Conservation (phyloP, 306 rosid genomes). For the Neltuma alba region DNA sequence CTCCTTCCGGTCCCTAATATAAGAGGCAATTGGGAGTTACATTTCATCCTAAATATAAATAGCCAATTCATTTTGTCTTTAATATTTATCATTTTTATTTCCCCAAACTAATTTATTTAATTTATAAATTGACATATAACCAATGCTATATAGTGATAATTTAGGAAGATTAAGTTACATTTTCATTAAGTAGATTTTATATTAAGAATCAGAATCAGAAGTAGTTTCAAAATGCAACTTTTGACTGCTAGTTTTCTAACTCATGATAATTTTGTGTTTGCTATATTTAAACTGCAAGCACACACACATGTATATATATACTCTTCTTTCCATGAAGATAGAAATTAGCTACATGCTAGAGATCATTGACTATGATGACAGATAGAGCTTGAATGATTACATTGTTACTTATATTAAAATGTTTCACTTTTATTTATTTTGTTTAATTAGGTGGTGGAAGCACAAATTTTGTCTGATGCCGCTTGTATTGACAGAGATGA, state of each 20-base stretch:
- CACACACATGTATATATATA: not conserved
- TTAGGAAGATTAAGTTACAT: no score
- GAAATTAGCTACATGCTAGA: not conserved
- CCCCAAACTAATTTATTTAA: no score
- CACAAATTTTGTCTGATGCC: constrained; percentile 10
- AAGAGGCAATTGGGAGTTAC: no score
- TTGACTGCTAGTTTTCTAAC: constrained; percentile 4
- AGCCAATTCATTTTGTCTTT: no score
- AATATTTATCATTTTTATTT: no score
- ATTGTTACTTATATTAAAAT: not conserved
- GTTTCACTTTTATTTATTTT: not conserved
- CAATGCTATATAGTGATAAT: no score
- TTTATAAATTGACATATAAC: no score
- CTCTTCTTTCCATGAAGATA: not conserved
- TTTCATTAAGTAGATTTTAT: no score
- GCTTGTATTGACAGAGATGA: not conserved
- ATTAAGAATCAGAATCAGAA: no score
- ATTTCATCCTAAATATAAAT: no score
- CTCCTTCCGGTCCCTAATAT: no score
- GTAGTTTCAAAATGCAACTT: constrained; percentile 32
- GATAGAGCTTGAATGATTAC: not conserved
- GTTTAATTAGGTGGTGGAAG: not conserved
- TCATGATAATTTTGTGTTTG: not conserved
- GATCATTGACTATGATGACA: not conserved
- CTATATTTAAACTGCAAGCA: not conserved